These are phyloP conservation scores for Geotrichum phurueaensis DNA, from an alignment of 1,139 yeast genomes.

Conservation along the genomic window DNA sequence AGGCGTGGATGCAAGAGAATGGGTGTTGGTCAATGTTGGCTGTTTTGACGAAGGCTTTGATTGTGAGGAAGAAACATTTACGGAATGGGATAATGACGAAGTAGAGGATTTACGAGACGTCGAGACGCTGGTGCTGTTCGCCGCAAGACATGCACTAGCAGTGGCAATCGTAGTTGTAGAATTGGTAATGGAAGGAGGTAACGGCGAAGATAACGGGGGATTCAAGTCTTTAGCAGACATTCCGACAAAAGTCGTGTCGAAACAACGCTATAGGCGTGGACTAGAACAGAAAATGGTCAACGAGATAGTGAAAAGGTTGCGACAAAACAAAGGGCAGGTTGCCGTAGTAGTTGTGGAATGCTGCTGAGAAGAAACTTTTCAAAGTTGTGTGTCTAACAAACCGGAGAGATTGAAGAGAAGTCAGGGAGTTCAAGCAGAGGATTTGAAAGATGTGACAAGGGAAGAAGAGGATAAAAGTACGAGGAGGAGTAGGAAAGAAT, in stretches of 20 bases:
- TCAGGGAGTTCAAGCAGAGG: neutral
- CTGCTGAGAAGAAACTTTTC: neutral
- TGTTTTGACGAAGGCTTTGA: neutral
- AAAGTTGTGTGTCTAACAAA: neutral
- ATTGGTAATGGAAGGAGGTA: neutral
- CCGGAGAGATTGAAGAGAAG: neutral
- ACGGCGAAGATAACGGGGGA: conserved; percentile 3
- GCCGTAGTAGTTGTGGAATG: neutral
- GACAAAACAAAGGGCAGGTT: neutral
- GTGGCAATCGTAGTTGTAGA: neutral
- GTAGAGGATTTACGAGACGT: neutral
- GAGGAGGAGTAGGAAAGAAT: neutral
- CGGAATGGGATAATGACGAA: neutral
- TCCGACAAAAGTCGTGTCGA: conserved; percentile 2
- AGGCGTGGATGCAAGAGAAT: neutral
- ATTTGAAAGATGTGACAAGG: neutral
- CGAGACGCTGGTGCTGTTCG: neutral
- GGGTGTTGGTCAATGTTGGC: neutral
- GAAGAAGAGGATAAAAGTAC: neutral
- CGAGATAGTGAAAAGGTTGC: neutral
- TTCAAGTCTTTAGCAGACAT: conserved; percentile 7
- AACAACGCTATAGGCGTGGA: conserved; percentile 1
- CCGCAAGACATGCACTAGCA: neutral
- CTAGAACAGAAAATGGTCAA: neutral
- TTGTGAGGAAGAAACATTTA: neutral